Base-by-base conservation (phyloP, 306 rosid species). In the Acacia crassicarpa region DNA sequence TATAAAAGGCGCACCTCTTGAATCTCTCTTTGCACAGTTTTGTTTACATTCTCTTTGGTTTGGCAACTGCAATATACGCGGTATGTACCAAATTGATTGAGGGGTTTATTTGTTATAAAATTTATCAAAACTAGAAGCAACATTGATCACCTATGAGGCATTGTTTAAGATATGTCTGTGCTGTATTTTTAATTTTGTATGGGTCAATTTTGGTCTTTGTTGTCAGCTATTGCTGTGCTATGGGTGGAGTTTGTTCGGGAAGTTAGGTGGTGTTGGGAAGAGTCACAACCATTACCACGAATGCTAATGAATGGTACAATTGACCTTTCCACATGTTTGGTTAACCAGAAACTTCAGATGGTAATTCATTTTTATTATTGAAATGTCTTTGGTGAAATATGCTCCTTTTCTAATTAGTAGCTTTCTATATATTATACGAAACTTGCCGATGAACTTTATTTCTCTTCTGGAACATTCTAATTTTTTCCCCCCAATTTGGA, bases 251-350 rank as follows among this genome's bases (percentile, higher is more conserved):
- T 93, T 93, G 96, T 92, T 88, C 89, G 94, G 75, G 99, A 95
- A 87, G 97, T 92, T 83, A 86, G 97, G 84, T 93, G 99, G 99
- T 95, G 90, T 84, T 95, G 99, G 98, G 99, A 95, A 89, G 97
- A 95, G 91, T 88, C 94, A 71, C 99, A 93, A 66, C 88, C 91
- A 38, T 89, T 95, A 83, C 97, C 99, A 49, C 88, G 90, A 81
- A 95, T 93, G 97, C 91, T 90, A 68, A 44, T 83, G 69, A 87
- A 80, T 58, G 97, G 97, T 82, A 79, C 93, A 40, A 90, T 95
- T 78, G 97, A 92, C 85, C 93, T 95, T 73, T 86, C 98, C 79
- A 91, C 93, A 38, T 95, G 98, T 84, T 87, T 95, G 91, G 87
- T 95, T 74, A 83, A 92, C 83, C 99, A 95, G 87, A 95, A 95